Conservation (phyloP, 208 protist species). For the Angomonas desouzai region DNA sequence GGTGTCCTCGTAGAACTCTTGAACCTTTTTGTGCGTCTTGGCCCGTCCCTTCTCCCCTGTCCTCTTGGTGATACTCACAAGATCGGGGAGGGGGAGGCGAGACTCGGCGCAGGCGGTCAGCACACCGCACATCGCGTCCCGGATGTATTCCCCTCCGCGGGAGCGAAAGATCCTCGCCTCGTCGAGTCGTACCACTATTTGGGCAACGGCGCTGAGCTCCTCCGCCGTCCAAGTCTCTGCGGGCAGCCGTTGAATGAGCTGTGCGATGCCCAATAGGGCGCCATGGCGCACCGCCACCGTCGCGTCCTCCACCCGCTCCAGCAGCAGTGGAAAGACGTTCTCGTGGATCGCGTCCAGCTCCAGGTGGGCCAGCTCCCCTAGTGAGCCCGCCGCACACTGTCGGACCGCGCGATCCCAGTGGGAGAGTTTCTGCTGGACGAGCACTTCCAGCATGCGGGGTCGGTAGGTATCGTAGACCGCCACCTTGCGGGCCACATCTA, state of each 20-base stretch:
- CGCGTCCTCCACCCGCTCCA: slow-evolving; percentile 45
- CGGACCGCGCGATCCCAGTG: slow-evolving; percentile 92
- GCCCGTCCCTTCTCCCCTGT: slow-evolving; percentile 45
- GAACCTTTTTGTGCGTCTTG: slow-evolving; percentile 57
- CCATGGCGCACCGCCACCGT: slow-evolving; percentile 90
- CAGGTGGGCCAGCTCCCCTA: slow-evolving; percentile 56
- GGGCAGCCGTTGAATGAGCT: slow-evolving; percentile 75
- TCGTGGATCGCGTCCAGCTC: slow-evolving; percentile 19
- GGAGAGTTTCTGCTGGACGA: slow-evolving; percentile 77
- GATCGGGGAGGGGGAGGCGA: slow-evolving; percentile 61
- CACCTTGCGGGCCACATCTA: slow-evolving; percentile 64
- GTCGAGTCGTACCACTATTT: slow-evolving; percentile 81
- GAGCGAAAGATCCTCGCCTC: slow-evolving; percentile 91
- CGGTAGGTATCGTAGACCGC: slow-evolving; percentile 81
- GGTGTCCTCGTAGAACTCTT: slow-evolving; percentile 85
- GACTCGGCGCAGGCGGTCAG: slow-evolving; percentile 67
- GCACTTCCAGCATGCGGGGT: slow-evolving; percentile 79
- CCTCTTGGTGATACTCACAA: slow-evolving; percentile 47
- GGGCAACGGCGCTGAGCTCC: slow-evolving; percentile 26
- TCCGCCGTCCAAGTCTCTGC: slow-evolving; percentile 28
- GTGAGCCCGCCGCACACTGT: slow-evolving; percentile 68
- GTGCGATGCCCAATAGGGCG: slow-evolving; percentile 80
- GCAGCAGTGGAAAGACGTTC: slow-evolving; percentile 40
- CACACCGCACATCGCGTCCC: slow-evolving; percentile 87
- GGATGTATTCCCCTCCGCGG: slow-evolving; percentile 91